These are phyloP conservation scores for Paracoccidioides lutzii DNA, from an alignment of 2,329 filamentous ascomycete species.

Conservation along the genomic window DNA sequence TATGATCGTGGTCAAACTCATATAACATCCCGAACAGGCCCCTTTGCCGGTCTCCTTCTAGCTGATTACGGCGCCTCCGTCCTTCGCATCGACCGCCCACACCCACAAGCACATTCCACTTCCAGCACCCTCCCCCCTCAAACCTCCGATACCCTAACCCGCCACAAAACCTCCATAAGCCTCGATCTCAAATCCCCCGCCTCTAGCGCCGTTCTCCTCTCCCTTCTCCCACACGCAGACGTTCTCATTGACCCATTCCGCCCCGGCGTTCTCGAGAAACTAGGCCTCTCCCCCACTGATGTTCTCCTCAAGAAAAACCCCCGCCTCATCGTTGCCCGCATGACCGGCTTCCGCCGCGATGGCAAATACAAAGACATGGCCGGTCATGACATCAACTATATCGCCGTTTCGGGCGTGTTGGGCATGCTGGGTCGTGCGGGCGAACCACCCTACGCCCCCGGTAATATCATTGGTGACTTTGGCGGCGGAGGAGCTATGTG, in stretches of 20 bases:
- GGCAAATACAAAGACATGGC: slow-evolving; percentile 80
- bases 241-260: slow-evolving; percentile 88
- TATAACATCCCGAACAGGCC: slow-evolving; percentile 41
- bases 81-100: slow-evolving; percentile 64
- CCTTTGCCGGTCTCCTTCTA: slow-evolving; percentile 77
- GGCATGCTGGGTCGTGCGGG: slow-evolving; percentile 58
- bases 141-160: slow-evolving; percentile 62
- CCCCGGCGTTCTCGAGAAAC: slow-evolving; percentile 75
- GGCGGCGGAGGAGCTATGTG: slow-evolving; percentile 75
- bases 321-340: slow-evolving; percentile 64
- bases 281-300: slow-evolving; percentile 58
- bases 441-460: slow-evolving; percentile 63
- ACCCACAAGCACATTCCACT: slow-evolving; percentile 27
- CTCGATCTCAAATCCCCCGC: slow-evolving; percentile 60
- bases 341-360: slow-evolving; percentile 82
- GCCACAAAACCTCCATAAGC: slow-evolving; percentile 67
- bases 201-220: slow-evolving; percentile 54
- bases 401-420: slow-evolving; percentile 72
- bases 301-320: slow-evolving; percentile 57
- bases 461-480: slow-evolving; percentile 80
- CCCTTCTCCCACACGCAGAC: slow-evolving; percentile 52
- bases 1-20: not conserved
- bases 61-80: slow-evolving; percentile 82
- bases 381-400: slow-evolving; percentile 93
- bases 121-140: slow-evolving; percentile 27